Percentiles rank a stretch among this genome's conserved stretches.
Evolutionary conservation across 148 eudicot species (phyloP).

Genomic region (Drosera capensis): DNA sequence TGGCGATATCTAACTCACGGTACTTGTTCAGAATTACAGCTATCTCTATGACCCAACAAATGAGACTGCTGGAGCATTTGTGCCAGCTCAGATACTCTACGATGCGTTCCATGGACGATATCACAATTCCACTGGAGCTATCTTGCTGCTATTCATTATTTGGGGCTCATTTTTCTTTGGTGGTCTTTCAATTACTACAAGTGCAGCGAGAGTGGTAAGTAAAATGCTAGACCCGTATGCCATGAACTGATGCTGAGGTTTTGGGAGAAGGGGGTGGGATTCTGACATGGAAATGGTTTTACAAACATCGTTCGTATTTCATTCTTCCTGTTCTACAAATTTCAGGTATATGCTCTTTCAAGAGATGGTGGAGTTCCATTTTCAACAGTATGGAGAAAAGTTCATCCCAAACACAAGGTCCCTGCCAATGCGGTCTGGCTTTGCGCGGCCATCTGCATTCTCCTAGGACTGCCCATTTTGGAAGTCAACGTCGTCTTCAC

Average conservation of each 20-base stretch:
- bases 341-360: slow-evolving; percentile 51
- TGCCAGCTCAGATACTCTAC: slow-evolving; percentile 55
- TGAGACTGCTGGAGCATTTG: slow-evolving; percentile 56
- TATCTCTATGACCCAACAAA: slow-evolving; percentile 35
- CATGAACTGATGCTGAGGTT: neutral
- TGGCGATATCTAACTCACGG: neutral
- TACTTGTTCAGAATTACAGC: slow-evolving; percentile 18
- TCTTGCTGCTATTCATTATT: slow-evolving; percentile 40
- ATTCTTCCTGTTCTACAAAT: neutral
- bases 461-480: slow-evolving; percentile 47
- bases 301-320: neutral
- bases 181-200: slow-evolving; percentile 48
- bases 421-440: slow-evolving; percentile 62
- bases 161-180: slow-evolving; percentile 71
- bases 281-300: too few relatives aligned
- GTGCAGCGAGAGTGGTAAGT: slow-evolving; percentile 52
- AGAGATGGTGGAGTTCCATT: slow-evolving; percentile 45
- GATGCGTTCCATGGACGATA: slow-evolving; percentile 61
- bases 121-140: slow-evolving; percentile 35
- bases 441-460: slow-evolving; percentile 28
- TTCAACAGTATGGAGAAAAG: slow-evolving; percentile 41
- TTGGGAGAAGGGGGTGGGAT: too few relatives aligned
- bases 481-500: slow-evolving; percentile 41
- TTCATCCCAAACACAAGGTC: slow-evolving; percentile 52
- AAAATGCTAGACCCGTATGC: neutral